Evolutionary conservation across 768 basidiomycete genomes (phyloP).

Genomic region (Pholiota conissans): DNA sequence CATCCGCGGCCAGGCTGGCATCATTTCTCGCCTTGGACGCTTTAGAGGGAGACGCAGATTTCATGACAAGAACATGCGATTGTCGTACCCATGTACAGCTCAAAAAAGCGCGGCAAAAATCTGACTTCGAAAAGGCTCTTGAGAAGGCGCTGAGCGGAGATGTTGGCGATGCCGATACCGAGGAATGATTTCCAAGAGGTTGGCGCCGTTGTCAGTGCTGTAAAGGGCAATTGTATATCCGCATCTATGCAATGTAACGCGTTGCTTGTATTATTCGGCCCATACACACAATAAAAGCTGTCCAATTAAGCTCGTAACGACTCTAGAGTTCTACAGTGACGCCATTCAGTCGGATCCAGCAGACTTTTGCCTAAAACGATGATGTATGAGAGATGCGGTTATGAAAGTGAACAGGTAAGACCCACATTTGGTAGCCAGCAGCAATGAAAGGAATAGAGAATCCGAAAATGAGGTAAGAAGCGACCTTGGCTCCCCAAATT

Average conservation of each 20-base stretch:
- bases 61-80: conserved; percentile 66
- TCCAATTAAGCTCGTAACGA: neutral
- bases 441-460: conserved; percentile 72
- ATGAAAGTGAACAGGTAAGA: conserved; percentile 9
- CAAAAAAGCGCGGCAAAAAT: conserved; percentile 6
- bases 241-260: neutral
- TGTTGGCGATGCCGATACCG: conserved; percentile 2
- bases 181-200: neutral
- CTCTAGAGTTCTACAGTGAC: neutral
- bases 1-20: conserved; percentile 59
- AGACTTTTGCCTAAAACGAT: conserved; percentile 42
- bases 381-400: conserved; percentile 2
- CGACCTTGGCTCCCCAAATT: conserved; percentile 50
- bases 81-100: conserved; percentile 45
- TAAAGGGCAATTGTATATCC: neutral
- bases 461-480: conserved; percentile 48
- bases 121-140: conserved; percentile 9
- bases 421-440: conserved; percentile 64
- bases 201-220: neutral
- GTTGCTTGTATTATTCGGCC: neutral
- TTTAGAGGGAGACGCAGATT: conserved; percentile 61
- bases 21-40: conserved; percentile 69
- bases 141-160: conserved; percentile 4
- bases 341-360: conserved; percentile 23
- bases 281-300: neutral